A percentile compares a stretch with the other conserved stretches of the same genome.
Conservation (phyloP, 805 yeast genomes). For the Cyberlindnera meyerae region DNA sequence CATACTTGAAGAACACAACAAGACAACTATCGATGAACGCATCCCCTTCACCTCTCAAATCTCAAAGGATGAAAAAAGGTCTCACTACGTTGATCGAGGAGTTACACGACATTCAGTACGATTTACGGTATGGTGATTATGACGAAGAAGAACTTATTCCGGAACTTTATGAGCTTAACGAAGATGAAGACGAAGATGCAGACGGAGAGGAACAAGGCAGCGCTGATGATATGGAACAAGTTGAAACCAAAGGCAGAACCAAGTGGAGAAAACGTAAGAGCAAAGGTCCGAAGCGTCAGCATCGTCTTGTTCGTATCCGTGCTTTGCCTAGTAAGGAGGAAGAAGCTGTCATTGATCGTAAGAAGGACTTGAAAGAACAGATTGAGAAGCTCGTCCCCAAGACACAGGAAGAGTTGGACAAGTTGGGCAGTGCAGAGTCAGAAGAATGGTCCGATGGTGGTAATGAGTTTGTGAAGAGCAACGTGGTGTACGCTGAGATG, state of each 20-base stretch:
- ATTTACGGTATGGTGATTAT: slow-evolving; percentile 22
- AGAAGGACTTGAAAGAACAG: slow-evolving; percentile 22
- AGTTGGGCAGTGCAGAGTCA: slow-evolving; percentile 20
- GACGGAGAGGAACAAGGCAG: slow-evolving; percentile 5
- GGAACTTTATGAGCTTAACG: slow-evolving; percentile 19
- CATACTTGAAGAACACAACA: slow-evolving; percentile 32
- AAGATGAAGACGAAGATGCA: slow-evolving; percentile 16
- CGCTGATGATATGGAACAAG: slow-evolving; percentile 1
- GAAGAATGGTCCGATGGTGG: slow-evolving; percentile 21
- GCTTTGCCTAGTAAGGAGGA: slow-evolving; percentile 26
- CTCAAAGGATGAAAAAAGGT: slow-evolving; percentile 27
- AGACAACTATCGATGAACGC: slow-evolving; percentile 7
- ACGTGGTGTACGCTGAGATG: slow-evolving; percentile 27
- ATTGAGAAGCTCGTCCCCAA: slow-evolving; percentile 7
- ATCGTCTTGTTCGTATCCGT: slow-evolving; percentile 25
- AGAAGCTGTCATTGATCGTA: slow-evolving; percentile 28
- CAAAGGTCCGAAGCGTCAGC: slow-evolving; percentile 28
- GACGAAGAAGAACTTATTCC: slow-evolving; percentile 17
- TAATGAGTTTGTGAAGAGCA: slow-evolving; percentile 14
- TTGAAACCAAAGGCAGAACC: slow-evolving; percentile 12
- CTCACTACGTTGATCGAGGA: slow-evolving; percentile 46
- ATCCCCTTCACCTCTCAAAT: slow-evolving; percentile 28
- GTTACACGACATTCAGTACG: slow-evolving; percentile 32
- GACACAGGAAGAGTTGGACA: slow-evolving; percentile 10
- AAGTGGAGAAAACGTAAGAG: slow-evolving; percentile 27